These are phyloP conservation scores for Suillus hirtellus DNA, from an alignment of 768 basidiomycete species.

Conservation along the genomic window DNA sequence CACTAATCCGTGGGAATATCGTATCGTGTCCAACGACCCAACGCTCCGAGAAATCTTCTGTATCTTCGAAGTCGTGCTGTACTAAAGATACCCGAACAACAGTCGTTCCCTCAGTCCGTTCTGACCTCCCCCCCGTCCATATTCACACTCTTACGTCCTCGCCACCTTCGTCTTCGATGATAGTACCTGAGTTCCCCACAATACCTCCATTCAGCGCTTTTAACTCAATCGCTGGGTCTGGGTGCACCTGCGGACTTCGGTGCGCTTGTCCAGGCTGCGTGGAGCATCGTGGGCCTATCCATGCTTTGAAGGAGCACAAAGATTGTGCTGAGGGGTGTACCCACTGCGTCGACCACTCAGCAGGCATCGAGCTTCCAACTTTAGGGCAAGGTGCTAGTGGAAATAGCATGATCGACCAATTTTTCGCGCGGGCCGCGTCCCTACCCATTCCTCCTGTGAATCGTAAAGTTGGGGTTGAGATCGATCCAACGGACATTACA, in stretches of 20 bases:
- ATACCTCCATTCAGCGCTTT: slow-evolving; percentile 65
- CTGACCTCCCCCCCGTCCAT: slow-evolving; percentile 29
- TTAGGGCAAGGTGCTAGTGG: slow-evolving; percentile 13
- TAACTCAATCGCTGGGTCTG: slow-evolving; percentile 61
- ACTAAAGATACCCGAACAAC: neutral
- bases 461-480: slow-evolving; percentile 37
- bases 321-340: slow-evolving; percentile 55
- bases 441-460: slow-evolving; percentile 58
- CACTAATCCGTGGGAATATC: slow-evolving; percentile 18
- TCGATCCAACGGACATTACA: slow-evolving; percentile 55
- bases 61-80: slow-evolving; percentile 26
- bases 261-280: slow-evolving; percentile 76
- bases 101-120: neutral
- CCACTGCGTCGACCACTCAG: slow-evolving; percentile 58
- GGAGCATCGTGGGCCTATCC: slow-evolving; percentile 59
- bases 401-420: slow-evolving; percentile 53
- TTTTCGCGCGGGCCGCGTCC: slow-evolving; percentile 68
- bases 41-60: neutral
- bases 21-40: neutral
- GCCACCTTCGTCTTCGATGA: slow-evolving; percentile 23
- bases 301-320: slow-evolving; percentile 34
- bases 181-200: slow-evolving; percentile 46
- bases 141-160: slow-evolving; percentile 52
- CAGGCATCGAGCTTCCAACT: slow-evolving; percentile 46
- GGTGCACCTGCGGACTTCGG: slow-evolving; percentile 68